phyloP scores from a whole-genome alignment of 306 rosid species.

The Gleditsia sinensis region DNA sequence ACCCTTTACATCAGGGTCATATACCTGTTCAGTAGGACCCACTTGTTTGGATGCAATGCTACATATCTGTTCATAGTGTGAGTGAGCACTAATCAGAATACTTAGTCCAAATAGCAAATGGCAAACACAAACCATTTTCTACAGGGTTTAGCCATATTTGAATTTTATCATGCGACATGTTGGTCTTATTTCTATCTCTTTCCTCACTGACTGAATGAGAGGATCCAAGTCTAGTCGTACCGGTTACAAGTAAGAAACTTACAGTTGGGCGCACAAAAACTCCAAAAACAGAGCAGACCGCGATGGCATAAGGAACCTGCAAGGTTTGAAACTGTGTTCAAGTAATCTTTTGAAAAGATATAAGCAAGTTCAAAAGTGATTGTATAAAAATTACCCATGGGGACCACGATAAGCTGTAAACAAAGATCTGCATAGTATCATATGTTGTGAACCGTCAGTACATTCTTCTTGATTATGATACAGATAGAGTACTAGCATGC shows the following conservation, averaged over 20 bases:
- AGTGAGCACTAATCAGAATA: slow-evolving; percentile 1
- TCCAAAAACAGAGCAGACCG: slow-evolving; percentile 49
- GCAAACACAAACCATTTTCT: background rate
- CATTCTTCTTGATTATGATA: background rate
- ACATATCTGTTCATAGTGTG: slow-evolving; percentile 57
- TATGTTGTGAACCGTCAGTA: slow-evolving; percentile 21
- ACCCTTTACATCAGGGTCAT: too few species aligned
- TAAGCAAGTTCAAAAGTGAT: background rate
- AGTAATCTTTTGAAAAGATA: slow-evolving; percentile 12
- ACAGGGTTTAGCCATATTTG: too few species aligned
- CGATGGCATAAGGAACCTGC: slow-evolving; percentile 87
- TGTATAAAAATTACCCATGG: slow-evolving; percentile 65
- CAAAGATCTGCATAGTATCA: slow-evolving; percentile 55
- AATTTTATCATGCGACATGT: too few species aligned
- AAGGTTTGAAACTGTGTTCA: slow-evolving; percentile 28
- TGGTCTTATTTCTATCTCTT: too few species aligned
- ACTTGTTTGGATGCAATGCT: slow-evolving; percentile 93
- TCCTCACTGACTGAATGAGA: too few species aligned
- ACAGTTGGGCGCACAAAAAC: slow-evolving; percentile 72
- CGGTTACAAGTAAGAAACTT: slow-evolving; percentile 29
- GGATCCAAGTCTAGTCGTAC: too few species aligned
- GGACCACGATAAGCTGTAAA: slow-evolving; percentile 78
- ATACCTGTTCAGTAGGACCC: slow-evolving; percentile 78
- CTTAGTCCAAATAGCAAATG: background rate
- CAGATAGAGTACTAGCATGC: background rate